phyloP scores from a whole-genome alignment of 1,284 basidiomycete species.

The Sporisorium iseilematis-ciliati region DNA sequence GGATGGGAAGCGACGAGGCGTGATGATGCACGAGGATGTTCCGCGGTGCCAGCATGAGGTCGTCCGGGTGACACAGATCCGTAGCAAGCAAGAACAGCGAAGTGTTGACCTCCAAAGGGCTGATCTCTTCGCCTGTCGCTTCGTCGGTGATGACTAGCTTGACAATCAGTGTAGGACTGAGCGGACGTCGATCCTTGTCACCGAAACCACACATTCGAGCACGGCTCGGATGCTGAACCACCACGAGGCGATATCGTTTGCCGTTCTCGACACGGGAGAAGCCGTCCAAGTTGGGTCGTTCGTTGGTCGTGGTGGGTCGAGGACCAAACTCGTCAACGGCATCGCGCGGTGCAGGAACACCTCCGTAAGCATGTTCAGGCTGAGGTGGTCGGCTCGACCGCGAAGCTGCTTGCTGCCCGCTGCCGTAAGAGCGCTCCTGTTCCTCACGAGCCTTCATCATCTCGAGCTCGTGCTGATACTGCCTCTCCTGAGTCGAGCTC shows the following conservation, averaged over 20 bases:
- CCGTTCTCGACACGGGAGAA: constrained; percentile 46
- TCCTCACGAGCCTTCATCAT: constrained; percentile 50
- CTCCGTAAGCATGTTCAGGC: constrained; percentile 15
- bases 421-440: constrained; percentile 25
- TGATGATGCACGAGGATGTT: constrained; percentile 62
- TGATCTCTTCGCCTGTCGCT: constrained; percentile 52
- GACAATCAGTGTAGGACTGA: constrained; percentile 63
- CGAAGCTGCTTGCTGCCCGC: constrained; percentile 4
- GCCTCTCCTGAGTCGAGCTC: constrained; percentile 24
- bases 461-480: constrained; percentile 46
- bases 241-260: constrained; percentile 53
- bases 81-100: constrained; percentile 64
- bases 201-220: constrained; percentile 65
- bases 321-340: constrained; percentile 29
- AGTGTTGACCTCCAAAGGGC: constrained; percentile 59
- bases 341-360: constrained; percentile 14
- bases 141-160: constrained; percentile 60
- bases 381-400: constrained; percentile 17
- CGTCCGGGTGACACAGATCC: constrained; percentile 62
- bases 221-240: constrained; percentile 61
- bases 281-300: constrained; percentile 33
- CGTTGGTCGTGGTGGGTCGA: constrained; percentile 15
- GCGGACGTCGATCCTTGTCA: constrained; percentile 64
- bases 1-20: constrained; percentile 41
- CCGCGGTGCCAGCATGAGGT: constrained; percentile 52